phyloP scores from a whole-genome alignment of 176 grass and related monocot species.

The Lolium perenne region DNA sequence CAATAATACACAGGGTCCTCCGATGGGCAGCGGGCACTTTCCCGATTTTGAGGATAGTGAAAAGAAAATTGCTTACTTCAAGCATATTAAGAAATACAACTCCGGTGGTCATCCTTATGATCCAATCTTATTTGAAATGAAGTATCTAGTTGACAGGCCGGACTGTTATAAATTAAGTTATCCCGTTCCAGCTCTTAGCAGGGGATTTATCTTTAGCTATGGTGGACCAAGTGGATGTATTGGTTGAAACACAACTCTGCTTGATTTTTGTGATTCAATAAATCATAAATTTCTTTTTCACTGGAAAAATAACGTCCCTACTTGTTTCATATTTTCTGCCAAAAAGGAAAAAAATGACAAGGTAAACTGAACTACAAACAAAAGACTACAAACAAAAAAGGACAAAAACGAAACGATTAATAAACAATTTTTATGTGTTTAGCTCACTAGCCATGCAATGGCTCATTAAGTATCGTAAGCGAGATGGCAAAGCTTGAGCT shows the following conservation, averaged over 20 bases:
- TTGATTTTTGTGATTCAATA: background rate
- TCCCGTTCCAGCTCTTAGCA: background rate
- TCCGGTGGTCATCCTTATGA: background rate
- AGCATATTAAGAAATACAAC: constrained; percentile 32
- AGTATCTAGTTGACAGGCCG: background rate
- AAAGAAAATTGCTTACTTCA: constrained; percentile 37
- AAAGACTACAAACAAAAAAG: too few species aligned
- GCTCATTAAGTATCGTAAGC: too few species aligned
- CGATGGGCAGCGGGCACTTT: constrained; percentile 52
- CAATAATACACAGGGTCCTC: constrained; percentile 15
- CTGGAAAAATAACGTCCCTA: background rate
- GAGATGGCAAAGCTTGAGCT: too few species aligned
- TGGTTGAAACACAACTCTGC: background rate
- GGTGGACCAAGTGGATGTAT: constrained; percentile 24
- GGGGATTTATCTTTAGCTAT: constrained; percentile 17
- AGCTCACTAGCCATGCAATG: too few species aligned
- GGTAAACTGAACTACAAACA: too few species aligned
- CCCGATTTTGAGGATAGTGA: background rate
- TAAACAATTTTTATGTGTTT: too few species aligned
- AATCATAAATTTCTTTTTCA: background rate
- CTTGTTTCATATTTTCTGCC: background rate
- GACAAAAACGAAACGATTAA: too few species aligned
- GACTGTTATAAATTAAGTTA: background rate
- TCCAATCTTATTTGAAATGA: background rate
- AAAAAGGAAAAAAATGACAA: too few species aligned